Evolutionary conservation across 78 protist genomes (phyloP), one percentile per base, ranked within the genome.

Genomic region (Speleostelium caveatum): DNA sequence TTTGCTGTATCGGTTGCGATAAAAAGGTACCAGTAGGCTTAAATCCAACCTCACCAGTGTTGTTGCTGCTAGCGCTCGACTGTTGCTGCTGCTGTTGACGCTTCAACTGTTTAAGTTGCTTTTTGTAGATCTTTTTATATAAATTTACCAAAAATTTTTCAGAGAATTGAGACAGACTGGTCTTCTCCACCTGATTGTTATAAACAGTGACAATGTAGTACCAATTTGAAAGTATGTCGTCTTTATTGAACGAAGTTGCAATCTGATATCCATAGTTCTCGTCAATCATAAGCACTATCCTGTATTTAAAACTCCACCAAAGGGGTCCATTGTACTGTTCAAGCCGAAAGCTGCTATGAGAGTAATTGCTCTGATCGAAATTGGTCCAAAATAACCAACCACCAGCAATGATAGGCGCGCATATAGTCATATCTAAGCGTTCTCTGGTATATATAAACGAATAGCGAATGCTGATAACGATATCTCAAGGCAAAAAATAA

Each of bases 161-260:
- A 41, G 91, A 83, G 79, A 83, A 83, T 39, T 67, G 77, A 4
- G 60, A 56, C 19, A 83, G 51, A 67, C 91, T 73, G 2, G 80
- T 71, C 28, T 83, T 67, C 19, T 67, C 79, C 5, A 83, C 76
- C 30, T 69, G 56, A 30, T 83, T 79, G 32, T 60, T 53, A 71
- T 69, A 83, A 16, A 83, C 63, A 36, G 79, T 65, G 2, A 21
- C 26, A 10, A 83, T 69, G 26, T 60, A 69, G 2, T 58, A 61
- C 91, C 91, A 83, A 60, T 69, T 67, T 14, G 55, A 39, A 32
- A 83, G 7, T 42, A 83, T 69, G 2, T 83, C 91, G 3, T 63
- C 42, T 28, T 16, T 36, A 28, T 22, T 41, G 8, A 73, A 3
- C 33, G 80, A 60, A 22, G 67, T 26, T 17, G 91, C 91, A 33